A percentile compares a stretch with the other conserved stretches of the same genome.
Conservation (phyloP, 2,329 filamentous ascomycete genomes). For the Bipolaris zeicola region DNA sequence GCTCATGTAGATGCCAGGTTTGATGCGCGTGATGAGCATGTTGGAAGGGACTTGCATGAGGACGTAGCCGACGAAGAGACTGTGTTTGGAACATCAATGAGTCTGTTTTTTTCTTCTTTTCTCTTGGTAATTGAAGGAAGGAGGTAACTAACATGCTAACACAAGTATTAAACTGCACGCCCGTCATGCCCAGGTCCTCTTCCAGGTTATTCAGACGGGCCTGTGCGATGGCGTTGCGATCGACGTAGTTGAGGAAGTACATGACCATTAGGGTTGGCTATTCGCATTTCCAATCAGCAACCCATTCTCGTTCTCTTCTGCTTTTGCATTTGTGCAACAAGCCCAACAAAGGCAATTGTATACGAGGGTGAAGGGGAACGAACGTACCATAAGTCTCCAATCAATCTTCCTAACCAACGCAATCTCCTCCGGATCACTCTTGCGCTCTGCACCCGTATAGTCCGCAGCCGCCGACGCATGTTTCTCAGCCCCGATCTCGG, state of each 20-base stretch:
- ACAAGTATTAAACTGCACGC: conserved; percentile 46
- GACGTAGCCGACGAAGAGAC: conserved; percentile 57
- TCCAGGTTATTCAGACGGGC: conserved; percentile 68
- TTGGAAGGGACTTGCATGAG: conserved; percentile 50
- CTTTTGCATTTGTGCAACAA: too few relatives aligned
- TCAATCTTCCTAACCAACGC: conserved; percentile 43
- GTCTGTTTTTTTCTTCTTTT: too few relatives aligned
- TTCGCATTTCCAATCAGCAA: background rate
- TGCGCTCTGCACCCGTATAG: conserved; percentile 39
- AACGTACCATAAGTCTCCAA: conserved; percentile 36
- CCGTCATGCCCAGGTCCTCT: conserved; percentile 51
- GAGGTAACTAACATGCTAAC: conserved; percentile 53
- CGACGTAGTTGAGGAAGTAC: conserved; percentile 53
- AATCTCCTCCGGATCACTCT: conserved; percentile 42
- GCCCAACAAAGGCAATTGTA: too few relatives aligned
- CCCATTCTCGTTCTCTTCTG: background rate
- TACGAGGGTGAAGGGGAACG: too few relatives aligned
- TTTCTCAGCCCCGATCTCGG: conserved; percentile 24
- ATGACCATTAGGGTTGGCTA: conserved; percentile 51
- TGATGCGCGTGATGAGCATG: conserved; percentile 49
- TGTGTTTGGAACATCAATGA: background rate
- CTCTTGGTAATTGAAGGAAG: background rate
- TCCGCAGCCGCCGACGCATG: conserved; percentile 21
- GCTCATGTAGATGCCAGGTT: conserved; percentile 41
- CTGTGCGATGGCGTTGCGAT: conserved; percentile 69